Evolutionary conservation across 129 eudicot species (phyloP), one percentile per base, ranked within the genome.

Genomic region (Chrysanthemum seticuspe): DNA sequence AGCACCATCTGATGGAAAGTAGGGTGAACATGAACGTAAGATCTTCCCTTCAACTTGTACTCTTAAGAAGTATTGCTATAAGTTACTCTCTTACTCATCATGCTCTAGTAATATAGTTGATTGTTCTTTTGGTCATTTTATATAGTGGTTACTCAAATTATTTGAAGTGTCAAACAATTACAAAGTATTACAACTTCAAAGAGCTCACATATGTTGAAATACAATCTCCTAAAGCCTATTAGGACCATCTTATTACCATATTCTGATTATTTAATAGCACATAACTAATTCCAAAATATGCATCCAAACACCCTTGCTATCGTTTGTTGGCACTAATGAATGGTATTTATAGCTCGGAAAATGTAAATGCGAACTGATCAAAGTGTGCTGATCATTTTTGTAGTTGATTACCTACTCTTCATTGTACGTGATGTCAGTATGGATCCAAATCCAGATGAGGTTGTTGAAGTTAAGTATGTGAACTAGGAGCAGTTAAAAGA

Each of bases 371-470:
- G 12, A 50, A 25, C 69, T 73, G 27, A 47, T 52, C 16, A 12
- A 10, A 25, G 15, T 71, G 13, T 7, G 60, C 44, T 47, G 18
- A 10, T 18, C 19, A 68, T 34, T 57, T 53, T 65, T n/a, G 81
- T 86, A 94, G 98, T 94, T 69, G 99, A 94, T 82, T 94, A 94
- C 79, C 93, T 94, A 4, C 97, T 94, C 31, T 94, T 94, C 85
- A 86, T 88, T 67, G 83, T 94, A 5, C 92, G 91, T 2, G 99
- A 94, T 62, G 97, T 94, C 10, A 78, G 75, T 9, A 79, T 86
- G 82, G 69, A 84, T 53, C 98, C 96, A 0, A 94, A 94, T 72
- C 98, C 97, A 0, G 96, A 94, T 62, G 99, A 94, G 71, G 99
- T 94, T 23, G 81, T 88, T 10, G 91, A 86, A 4, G 57, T 86